phyloP scores from a whole-genome alignment of 805 yeast genomes.

The Lachancea meyersii region DNA sequence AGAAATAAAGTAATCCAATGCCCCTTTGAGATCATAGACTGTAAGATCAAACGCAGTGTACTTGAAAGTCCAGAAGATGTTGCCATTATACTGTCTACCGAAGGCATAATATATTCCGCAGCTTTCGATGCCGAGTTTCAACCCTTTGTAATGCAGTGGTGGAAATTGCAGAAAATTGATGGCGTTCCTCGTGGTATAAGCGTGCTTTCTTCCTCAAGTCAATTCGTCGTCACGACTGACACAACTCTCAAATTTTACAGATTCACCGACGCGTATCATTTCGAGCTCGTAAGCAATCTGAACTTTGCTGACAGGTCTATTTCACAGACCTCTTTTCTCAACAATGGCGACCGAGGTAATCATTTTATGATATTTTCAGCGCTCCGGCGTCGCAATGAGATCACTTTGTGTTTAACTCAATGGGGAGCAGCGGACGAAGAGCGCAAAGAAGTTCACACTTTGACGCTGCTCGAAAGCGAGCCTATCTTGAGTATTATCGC shows the following conservation, averaged over 20 bases:
- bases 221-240: constrained; percentile 5
- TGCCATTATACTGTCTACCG: not conserved
- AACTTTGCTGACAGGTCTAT: constrained; percentile 16
- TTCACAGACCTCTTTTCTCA: constrained; percentile 17
- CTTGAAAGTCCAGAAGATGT: constrained; percentile 1
- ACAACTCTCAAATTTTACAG: constrained; percentile 22
- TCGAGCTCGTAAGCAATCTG: constrained; percentile 21
- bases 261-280: constrained; percentile 13
- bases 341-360: constrained; percentile 6
- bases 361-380: constrained; percentile 21
- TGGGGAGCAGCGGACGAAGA: constrained; percentile 20
- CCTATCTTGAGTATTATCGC: constrained; percentile 17
- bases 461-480: constrained; percentile 20
- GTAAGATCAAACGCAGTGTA: constrained; percentile 11
- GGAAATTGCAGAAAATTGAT: constrained; percentile 12
- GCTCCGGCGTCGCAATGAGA: constrained; percentile 14
- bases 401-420: constrained; percentile 24
- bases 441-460: constrained; percentile 23
- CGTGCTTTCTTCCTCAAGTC: not conserved
- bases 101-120: constrained; percentile 2
- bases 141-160: constrained; percentile 18
- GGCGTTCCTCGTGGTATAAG: constrained; percentile 15
- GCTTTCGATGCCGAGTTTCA: constrained; percentile 4
- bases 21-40: constrained; percentile 17
- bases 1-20: not conserved